Evolutionary conservation across 106 monocot genomes (phyloP), one percentile per base, ranked within the genome.

Genomic region (Dioscorea zingiberensis): DNA sequence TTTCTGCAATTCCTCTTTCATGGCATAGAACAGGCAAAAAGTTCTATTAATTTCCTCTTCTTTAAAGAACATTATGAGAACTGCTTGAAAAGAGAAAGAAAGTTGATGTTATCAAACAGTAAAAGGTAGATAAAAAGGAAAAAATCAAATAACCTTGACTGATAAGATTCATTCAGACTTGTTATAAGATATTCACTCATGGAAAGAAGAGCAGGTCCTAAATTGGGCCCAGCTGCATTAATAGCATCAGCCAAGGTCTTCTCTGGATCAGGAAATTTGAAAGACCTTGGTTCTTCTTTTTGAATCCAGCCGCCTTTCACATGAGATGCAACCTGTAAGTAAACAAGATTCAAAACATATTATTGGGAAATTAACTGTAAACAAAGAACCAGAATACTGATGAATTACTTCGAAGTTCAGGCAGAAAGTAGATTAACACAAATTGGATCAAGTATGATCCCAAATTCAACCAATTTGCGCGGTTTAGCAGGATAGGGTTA

Each of bases 151-250:
- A 54, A 83, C 93, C 93, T 84, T 29, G 93, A 93, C 66, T 93
- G 93, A 58, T 89, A 93, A 71, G 93, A 93, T 79, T 89, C 89
- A 70, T 89, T 89, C 57, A 93, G 53, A 27, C 93, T 93, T 27
- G 89, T 93, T 24, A 93, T 93, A 23, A 93, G 69, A 70, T 62
- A 93, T 86, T 93, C 93, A 73, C 93, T 93, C 81, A 89, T 93
- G 53, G 89, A 76, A 67, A 93, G 55, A 70, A 93, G 89, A 54
- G 30, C 57, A 21, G 83, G 85, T 13, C 93, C 93, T 67, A 89
- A 58, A 24, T 7, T 67, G 27, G 83, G 76, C 28, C 88, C 93
- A 29, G 93, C 93, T 45, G 83, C 86, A 68, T 74, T 61, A 75
- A 93, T 62, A 54, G 93, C 93, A 71, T 93, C 85, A 63, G 76